Conservation (phyloP, 441 rosid species). For the Bocquillonia castaneifolia region DNA sequence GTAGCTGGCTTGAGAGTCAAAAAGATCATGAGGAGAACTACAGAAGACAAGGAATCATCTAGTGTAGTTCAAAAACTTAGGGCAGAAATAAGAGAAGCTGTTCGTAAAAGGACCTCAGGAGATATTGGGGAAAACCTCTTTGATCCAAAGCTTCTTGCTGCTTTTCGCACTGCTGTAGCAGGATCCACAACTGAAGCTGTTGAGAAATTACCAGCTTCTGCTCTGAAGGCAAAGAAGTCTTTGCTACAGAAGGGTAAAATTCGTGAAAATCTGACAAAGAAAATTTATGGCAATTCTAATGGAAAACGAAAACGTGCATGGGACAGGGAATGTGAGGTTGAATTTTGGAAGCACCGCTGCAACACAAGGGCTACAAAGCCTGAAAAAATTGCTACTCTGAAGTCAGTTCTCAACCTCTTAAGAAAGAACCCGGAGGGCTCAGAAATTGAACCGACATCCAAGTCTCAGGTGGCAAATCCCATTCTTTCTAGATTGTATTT, state of each 20-base stretch:
- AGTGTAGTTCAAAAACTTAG: slow-evolving; percentile 72
- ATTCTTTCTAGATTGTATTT: slow-evolving; percentile 90
- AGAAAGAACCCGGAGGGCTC: slow-evolving; percentile 49
- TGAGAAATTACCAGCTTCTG: slow-evolving; percentile 46
- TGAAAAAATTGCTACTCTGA: slow-evolving; percentile 88
- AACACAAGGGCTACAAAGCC: slow-evolving; percentile 63
- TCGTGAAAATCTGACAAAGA: slow-evolving; percentile 92
- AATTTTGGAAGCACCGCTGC: slow-evolving; percentile 99
- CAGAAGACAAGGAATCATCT: slow-evolving; percentile 68
- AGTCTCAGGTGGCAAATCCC: slow-evolving; percentile 51
- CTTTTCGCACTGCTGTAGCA: slow-evolving; percentile 83
- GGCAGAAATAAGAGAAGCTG: slow-evolving; percentile 89
- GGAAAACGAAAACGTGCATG: slow-evolving; percentile 90
- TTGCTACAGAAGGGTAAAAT: slow-evolving; percentile 95
- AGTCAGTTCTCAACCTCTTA: slow-evolving; percentile 81
- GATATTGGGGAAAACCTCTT: slow-evolving; percentile 65
- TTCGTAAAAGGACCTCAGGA: slow-evolving; percentile 56
- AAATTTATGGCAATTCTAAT: slow-evolving; percentile 80
- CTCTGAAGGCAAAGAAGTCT: slow-evolving; percentile 71
- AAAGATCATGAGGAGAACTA: slow-evolving; percentile 72
- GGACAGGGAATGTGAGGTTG: slow-evolving; percentile 97
- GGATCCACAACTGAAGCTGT: slow-evolving; percentile 58
- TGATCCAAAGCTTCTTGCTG: slow-evolving; percentile 90
- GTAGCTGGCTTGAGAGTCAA: slow-evolving; percentile 78
- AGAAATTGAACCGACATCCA: slow-evolving; percentile 35